Base-by-base conservation (phyloP, 176 grass and related monocot species). In the Bolboschoenus planiculmis region DNA sequence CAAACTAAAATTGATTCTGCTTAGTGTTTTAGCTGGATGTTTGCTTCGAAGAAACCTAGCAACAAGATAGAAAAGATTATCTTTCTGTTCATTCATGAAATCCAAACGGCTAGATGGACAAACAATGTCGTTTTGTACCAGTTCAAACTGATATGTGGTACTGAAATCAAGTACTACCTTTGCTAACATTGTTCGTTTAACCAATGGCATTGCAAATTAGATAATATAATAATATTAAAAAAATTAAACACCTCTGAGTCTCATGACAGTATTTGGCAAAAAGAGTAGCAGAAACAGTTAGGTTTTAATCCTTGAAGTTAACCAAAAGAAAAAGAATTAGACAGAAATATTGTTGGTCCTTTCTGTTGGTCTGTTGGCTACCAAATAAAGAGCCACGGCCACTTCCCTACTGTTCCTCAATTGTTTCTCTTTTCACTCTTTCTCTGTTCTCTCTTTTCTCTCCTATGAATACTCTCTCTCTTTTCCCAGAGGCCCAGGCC, bases 91-190 rank as follows among this genome's bases (percentile, higher is more conserved):
- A 15, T 20, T 42, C 30, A 29, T 26, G 54, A 70, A 80, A 18
- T 54, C n/a, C 47, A 70, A 70, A 35, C 26, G 9, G 68, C 68
- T 11, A 73, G 11, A 23, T 10, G 4, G 37, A 27, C 23, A 46
- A 73, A 73, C 18, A 9, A 4, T 7, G 20, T 46, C 21, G 11
- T 44, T 26, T 73, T 73, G 40, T 73, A 47, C 21, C 40, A 1
- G n/a, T 73, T 46, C 68, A 73, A 73, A 47, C 39, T 27, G 68
- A 73, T 73, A 4, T 43, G 18, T 44, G 20, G 39, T 72, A 44
- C 21, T 44, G n/a, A 72, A 72, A 72, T 72, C 67, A 43, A 44
- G 67, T 44, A 72, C 67, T 24, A 71, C 37, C 66, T 71, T 71
- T 43, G 66, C 34, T 24, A 71, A 30, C 35, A 42, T 71, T 43